phyloP scores from a whole-genome alignment of 1,284 basidiomycete species.

The Microbotryomycetes sp. region DNA sequence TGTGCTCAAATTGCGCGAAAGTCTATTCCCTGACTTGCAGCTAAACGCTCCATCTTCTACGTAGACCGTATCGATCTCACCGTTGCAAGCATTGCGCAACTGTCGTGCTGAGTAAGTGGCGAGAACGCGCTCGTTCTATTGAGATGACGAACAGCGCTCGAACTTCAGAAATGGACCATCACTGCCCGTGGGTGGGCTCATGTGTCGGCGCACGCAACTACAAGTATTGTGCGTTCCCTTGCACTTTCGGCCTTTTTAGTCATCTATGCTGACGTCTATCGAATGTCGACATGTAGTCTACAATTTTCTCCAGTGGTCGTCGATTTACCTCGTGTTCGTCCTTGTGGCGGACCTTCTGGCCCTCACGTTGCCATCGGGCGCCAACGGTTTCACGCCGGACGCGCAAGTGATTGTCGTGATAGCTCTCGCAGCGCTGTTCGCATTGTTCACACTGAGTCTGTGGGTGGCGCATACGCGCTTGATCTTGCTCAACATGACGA shows the following conservation, averaged over 20 bases:
- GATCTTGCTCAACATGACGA: slow-evolving; percentile 61
- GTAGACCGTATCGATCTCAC: slow-evolving; percentile 64
- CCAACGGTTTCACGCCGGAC: slow-evolving; percentile 45
- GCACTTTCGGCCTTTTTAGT: slow-evolving; percentile 5
- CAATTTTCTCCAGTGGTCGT: slow-evolving; percentile 58
- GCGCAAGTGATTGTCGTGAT: slow-evolving; percentile 59
- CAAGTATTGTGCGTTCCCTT: slow-evolving; percentile 42
- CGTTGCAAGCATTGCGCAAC: slow-evolving; percentile 53
- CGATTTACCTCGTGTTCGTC: slow-evolving; percentile 54
- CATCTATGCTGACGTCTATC: not conserved
- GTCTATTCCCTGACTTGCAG: slow-evolving; percentile 5
- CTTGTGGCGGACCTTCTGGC: slow-evolving; percentile 53
- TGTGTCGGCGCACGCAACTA: slow-evolving; percentile 75
- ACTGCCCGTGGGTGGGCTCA: slow-evolving; percentile 58
- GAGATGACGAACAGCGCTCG: not conserved
- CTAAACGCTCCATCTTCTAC: slow-evolving; percentile 5
- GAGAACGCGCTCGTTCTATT: not conserved
- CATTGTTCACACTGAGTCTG: slow-evolving; percentile 59
- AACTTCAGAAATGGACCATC: slow-evolving; percentile 27
- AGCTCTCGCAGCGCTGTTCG: slow-evolving; percentile 57
- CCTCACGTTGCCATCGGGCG: slow-evolving; percentile 41
- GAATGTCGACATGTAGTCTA: slow-evolving; percentile 34
- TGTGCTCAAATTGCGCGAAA: not conserved
- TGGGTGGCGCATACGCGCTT: slow-evolving; percentile 55
- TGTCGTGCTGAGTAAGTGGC: slow-evolving; percentile 27